phyloP scores from a whole-genome alignment of 495 filamentous ascomycete species.

The Penicillium ucsense region DNA sequence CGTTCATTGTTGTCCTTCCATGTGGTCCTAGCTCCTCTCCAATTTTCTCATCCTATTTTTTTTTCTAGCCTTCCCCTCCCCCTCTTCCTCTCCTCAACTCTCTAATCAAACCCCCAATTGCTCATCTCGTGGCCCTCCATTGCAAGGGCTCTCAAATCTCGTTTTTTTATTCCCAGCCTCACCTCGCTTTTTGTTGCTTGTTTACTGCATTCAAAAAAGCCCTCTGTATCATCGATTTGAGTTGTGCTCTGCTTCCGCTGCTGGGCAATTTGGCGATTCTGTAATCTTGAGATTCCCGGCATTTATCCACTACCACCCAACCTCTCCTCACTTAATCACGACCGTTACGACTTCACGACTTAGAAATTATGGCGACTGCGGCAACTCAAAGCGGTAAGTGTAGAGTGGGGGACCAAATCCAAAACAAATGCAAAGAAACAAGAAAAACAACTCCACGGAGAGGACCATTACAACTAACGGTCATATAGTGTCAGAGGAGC shows the following conservation, averaged over 20 bases:
- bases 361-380: slow-evolving; percentile 14
- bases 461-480: not conserved
- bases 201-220: not conserved
- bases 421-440: not conserved
- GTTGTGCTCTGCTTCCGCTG: slow-evolving; percentile 9
- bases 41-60: not conserved
- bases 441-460: not conserved
- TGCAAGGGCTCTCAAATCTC: not conserved
- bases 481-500: slow-evolving; percentile 11
- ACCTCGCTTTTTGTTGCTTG: not conserved
- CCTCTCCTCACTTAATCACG: slow-evolving; percentile 11
- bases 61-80: not conserved
- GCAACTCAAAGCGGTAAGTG: slow-evolving; percentile 14
- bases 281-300: not conserved
- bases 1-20: not conserved
- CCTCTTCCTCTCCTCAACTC: slow-evolving; percentile 1
- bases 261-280: slow-evolving; percentile 19
- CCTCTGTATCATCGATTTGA: too few species aligned
- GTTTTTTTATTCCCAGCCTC: not conserved
- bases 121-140: not conserved
- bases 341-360: slow-evolving; percentile 15
- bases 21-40: slow-evolving; percentile 1
- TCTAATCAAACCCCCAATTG: slow-evolving; percentile 1
- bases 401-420: not conserved
- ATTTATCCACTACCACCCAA: not conserved